Evolutionary conservation across 2,329 filamentous ascomycete genomes (phyloP), one percentile per base, ranked within the genome.

Genomic region (Byssochlamys sp.): DNA sequence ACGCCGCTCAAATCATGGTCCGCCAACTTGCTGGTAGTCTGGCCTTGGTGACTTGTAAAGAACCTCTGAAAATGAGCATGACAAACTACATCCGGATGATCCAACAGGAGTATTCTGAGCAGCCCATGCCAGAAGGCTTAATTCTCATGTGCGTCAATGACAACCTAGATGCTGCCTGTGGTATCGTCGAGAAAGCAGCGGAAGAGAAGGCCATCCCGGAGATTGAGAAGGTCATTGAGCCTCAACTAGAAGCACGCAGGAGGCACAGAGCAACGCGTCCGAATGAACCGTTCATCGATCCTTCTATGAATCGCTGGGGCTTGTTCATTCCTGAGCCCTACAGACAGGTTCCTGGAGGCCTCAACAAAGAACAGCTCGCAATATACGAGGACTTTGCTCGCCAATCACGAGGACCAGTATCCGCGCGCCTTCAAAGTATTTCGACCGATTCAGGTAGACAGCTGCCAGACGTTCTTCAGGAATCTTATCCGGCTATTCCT

Each of bases 111-210:
- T 76, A 83, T 48, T 81, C 80, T 1, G 81, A 84, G 55, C 84
- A 87, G 65, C 89, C 89, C 14, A 81, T 99, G 60, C 90, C 94
- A 0, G 94, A 99, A 75, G 94, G 94, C 5, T 89, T 94, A 31
- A 94, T 99, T 60, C 84, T 97, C 57, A 96, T 99, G 90, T 97
- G 95, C 73, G 92, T 99, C 60, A 99, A 97, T 71, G 92, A 95
- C 63, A 99, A 99, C 70, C 81, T 99, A 29, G 94, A 99, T 65
- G 82, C 91, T 48, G 92, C 95, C 52, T 97, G 94, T 69, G 88
- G 84, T 65, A 89, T 96, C 61, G 95, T 99, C 52, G 94, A 99
- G 73, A 91, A 94, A 72, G 91, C 94, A 55, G 95, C 94, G 2
- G 92, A 97, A 71, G 89, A 95, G 67, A 89, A 92, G 60, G 94